Conservation (phyloP, 345 rosid species). For the Salix brachista region DNA sequence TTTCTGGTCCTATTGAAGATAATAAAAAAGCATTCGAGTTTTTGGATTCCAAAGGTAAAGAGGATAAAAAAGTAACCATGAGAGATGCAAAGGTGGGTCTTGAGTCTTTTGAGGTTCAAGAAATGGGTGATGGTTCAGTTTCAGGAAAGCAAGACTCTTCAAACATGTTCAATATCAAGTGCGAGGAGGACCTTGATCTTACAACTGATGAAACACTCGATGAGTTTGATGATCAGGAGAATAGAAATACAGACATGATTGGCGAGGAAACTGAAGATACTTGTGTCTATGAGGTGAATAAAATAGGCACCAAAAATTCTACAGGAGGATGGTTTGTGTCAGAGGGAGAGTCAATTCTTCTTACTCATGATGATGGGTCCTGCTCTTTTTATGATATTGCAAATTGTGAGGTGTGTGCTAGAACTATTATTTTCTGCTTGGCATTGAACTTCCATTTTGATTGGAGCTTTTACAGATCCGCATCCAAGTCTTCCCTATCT, state of each 20-base stretch:
- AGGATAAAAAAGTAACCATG: slow-evolving; percentile 22
- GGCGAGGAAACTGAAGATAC: slow-evolving; percentile 57
- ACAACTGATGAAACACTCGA: slow-evolving; percentile 71
- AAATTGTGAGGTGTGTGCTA: slow-evolving; percentile 66
- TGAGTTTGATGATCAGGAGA: slow-evolving; percentile 77
- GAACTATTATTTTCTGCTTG: neutral
- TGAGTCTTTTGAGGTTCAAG: slow-evolving; percentile 47
- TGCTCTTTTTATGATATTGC: slow-evolving; percentile 83
- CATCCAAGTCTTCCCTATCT: neutral
- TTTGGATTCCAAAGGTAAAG: slow-evolving; percentile 52
- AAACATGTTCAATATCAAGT: slow-evolving; percentile 26
- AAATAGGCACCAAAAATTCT: slow-evolving; percentile 59
- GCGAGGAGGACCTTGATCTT: slow-evolving; percentile 45
- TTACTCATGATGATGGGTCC: slow-evolving; percentile 83
- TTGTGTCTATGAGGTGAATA: slow-evolving; percentile 46
- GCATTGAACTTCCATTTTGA: neutral
- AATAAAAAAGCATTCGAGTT: slow-evolving; percentile 55
- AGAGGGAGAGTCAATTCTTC: slow-evolving; percentile 92
- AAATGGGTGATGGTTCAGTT: slow-evolving; percentile 44
- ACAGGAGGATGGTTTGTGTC: slow-evolving; percentile 99
- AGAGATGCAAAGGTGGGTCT: slow-evolving; percentile 22
- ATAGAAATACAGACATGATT: slow-evolving; percentile 34
- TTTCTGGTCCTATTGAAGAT: slow-evolving; percentile 39
- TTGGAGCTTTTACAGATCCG: neutral
- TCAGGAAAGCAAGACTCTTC: slow-evolving; percentile 40